Conservation (phyloP, 345 rosid genomes). For the Murraya paniculata region DNA sequence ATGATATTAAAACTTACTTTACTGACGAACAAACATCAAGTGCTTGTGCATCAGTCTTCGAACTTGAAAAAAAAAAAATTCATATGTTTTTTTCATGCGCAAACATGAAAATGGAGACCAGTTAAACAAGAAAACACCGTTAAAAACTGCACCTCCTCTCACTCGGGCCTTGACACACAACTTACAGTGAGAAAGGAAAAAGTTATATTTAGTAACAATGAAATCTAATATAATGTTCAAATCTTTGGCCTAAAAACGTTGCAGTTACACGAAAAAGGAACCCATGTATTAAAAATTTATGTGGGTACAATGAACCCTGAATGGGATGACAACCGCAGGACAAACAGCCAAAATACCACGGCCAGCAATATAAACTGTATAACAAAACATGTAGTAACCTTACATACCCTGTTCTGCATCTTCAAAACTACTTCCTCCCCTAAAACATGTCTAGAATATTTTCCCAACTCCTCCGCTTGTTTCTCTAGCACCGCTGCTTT, state of each 20-base stretch:
- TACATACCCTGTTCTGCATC: conserved; percentile 46
- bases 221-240: conserved; percentile 16
- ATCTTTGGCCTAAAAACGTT: conserved; percentile 17
- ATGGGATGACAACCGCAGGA: conserved; percentile 38
- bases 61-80: not conserved
- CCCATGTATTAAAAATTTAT: conserved; percentile 19
- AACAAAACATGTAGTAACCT: conserved; percentile 45
- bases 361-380: conserved; percentile 56
- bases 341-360: conserved; percentile 40
- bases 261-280: conserved; percentile 22
- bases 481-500: conserved; percentile 47
- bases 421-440: conserved; percentile 46
- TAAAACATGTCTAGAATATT: conserved; percentile 36
- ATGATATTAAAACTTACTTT: not conserved
- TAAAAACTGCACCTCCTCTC: conserved; percentile 14
- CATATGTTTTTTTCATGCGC: not conserved
- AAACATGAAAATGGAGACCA: not conserved
- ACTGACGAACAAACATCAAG: not conserved
- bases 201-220: not conserved
- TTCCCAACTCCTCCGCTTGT: conserved; percentile 53
- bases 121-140: conserved; percentile 8
- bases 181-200: not conserved
- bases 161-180: not conserved
- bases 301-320: conserved; percentile 53
- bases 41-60: not conserved